phyloP scores from a whole-genome alignment of 2,329 filamentous ascomycete species.

The Trichoderma sp. region DNA sequence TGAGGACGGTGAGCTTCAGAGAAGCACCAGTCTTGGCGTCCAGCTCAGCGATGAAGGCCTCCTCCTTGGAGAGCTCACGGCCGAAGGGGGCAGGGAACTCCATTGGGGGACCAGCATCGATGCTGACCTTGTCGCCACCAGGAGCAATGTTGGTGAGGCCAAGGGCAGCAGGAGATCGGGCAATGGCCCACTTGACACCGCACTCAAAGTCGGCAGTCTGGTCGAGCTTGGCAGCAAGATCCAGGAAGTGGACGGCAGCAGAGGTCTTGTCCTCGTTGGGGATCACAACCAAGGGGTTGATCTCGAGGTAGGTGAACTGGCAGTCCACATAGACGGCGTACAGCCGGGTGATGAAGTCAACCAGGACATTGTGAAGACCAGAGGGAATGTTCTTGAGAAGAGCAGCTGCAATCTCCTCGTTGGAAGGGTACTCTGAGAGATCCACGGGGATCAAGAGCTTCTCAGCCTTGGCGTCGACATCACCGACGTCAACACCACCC shows the following conservation, averaged over 20 bases:
- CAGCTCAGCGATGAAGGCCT: slow-evolving; percentile 98
- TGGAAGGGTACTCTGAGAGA: slow-evolving; percentile 91
- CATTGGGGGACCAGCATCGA: slow-evolving; percentile 96
- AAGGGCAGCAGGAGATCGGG: slow-evolving; percentile 84
- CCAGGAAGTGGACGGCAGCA: slow-evolving; percentile 95
- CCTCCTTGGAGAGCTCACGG: slow-evolving; percentile 97
- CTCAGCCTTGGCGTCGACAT: slow-evolving; percentile 98
- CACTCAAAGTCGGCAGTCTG: slow-evolving; percentile 99
- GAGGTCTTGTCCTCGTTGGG: slow-evolving; percentile 91
- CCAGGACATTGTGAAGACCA: slow-evolving; percentile 95
- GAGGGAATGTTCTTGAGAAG: slow-evolving; percentile 92
- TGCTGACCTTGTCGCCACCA: slow-evolving; percentile 75
- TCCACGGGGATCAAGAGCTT: slow-evolving; percentile 98
- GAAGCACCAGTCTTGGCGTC: slow-evolving; percentile 99
- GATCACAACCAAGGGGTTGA: slow-evolving; percentile 98
- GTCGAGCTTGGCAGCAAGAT: slow-evolving; percentile 97
- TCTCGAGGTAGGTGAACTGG: slow-evolving; percentile 99
- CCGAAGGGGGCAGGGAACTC: slow-evolving; percentile 99
- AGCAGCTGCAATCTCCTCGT: slow-evolving; percentile 83
- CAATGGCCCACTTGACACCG: slow-evolving; percentile 98
- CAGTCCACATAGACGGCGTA: slow-evolving; percentile 99
- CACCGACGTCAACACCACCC: slow-evolving; percentile 98
- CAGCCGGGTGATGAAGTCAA: slow-evolving; percentile 97
- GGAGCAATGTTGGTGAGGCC: slow-evolving; percentile 73
- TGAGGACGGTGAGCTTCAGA: slow-evolving; percentile 96